Conservation (phyloP, 106 monocot species). For the Allium sativum region DNA sequence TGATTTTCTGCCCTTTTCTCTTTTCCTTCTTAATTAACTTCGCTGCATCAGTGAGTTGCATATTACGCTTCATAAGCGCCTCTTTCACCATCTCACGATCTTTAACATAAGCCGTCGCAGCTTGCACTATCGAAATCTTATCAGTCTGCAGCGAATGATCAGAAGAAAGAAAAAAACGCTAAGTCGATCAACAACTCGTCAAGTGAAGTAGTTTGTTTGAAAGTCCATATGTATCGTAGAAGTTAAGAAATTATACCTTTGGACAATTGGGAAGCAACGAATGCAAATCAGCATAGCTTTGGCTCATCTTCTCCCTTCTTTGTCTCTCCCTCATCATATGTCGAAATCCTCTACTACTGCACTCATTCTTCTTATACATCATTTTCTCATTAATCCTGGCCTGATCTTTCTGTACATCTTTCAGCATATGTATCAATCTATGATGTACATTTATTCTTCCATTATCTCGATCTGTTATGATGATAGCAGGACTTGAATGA, state of each 20-base stretch:
- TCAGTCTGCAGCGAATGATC: conserved; percentile 30
- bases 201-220: too few relatives aligned
- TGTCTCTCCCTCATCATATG: conserved; percentile 76
- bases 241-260: conserved; percentile 28
- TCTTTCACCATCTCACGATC: conserved; percentile 39
- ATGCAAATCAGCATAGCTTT: conserved; percentile 76
- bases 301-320: conserved; percentile 77
- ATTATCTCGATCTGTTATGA: neutral
- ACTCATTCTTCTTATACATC: neutral
- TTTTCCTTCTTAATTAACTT: neutral
- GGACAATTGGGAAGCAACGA: conserved; percentile 31
- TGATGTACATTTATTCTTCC: conserved; percentile 23
- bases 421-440: conserved; percentile 19
- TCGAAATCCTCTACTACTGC: conserved; percentile 48
- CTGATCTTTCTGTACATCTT: neutral
- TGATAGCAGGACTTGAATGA: neutral
- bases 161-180: neutral
- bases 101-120: conserved; percentile 32
- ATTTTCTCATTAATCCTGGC: too few relatives aligned
- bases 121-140: conserved; percentile 71
- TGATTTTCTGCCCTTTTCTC: neutral
- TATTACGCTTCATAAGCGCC: conserved; percentile 24
- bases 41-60: conserved; percentile 19
- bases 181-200: too few relatives aligned
- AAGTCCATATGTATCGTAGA: too few relatives aligned